Percentiles rank a stretch among this genome's conserved stretches.
Conservation (phyloP, 148 eudicot species). For the Rhododendron ovatum region DNA sequence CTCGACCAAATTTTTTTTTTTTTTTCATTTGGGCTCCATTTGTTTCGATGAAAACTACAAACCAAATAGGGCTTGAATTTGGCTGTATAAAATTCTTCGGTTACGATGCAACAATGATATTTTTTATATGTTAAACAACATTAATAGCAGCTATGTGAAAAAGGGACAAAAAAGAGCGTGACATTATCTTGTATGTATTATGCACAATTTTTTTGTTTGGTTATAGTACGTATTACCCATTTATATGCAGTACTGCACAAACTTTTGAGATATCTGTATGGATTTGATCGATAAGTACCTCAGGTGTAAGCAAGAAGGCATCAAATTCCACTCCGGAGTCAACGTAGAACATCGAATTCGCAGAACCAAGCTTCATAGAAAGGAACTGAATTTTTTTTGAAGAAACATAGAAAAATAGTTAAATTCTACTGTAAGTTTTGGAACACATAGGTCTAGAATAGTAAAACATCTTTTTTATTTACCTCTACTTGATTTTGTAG, state of each 20-base stretch:
- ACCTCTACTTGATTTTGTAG: constrained; percentile 83
- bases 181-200: neutral
- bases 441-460: neutral
- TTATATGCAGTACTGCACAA: neutral
- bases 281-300: constrained; percentile 27
- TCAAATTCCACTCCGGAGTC: constrained; percentile 61
- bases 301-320: constrained; percentile 28
- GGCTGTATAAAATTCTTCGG: neutral
- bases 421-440: neutral
- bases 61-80: neutral
- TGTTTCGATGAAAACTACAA: neutral
- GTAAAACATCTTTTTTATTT: neutral
- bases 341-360: constrained; percentile 45
- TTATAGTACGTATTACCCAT: neutral
- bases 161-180: neutral
- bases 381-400: constrained; percentile 46
- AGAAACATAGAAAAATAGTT: neutral
- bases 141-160: neutral
- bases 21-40: too few species aligned
- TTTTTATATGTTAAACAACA: neutral
- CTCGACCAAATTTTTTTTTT: neutral
- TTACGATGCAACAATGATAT: neutral
- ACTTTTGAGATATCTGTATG: neutral
- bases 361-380: constrained; percentile 67
- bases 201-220: neutral